Base-by-base conservation (phyloP, 768 basidiomycete species). In the Clitopilus passeckerianus region DNA sequence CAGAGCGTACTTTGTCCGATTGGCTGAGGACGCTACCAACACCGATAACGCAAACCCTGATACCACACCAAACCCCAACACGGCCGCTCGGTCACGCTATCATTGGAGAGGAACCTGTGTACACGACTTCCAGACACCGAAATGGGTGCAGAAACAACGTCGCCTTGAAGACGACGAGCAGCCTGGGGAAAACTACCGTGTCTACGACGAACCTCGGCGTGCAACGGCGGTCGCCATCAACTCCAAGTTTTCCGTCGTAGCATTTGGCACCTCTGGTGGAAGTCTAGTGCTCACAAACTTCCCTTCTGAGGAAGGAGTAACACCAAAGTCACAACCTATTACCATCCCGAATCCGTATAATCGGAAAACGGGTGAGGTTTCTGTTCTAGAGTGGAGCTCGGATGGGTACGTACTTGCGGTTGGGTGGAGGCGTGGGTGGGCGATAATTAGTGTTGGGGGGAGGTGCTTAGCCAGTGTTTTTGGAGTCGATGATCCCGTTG, bases 331-430 rank as follows among this genome's bases (percentile, higher is more conserved):
- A 1, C 84, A 90, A 67, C 74, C 72, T 18, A 72, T 93, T 53
- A 73, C 84, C 22, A 71, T 89, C n/a, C 86, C 87, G 5, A 84
- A 85, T 61, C 77, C 83, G 35, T 83, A 84, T 61, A 81, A 78
- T 61, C 77, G 76, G 50, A 77, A 80, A 7, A 82, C 78, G 5
- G 92, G 91, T 0, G 73, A 80, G 41, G 85, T 93, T 5, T 82
- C 72, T 60, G 71, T 83, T 10, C 78, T 96, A 71, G 86, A 93
- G 65, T 98, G 95, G 96, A 95, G 91, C 55, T 91, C 91, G 0
- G 97, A 99, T 72, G 96, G 96, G 1, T 95, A 95, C 72, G 93
- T 92, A 6, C 77, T 99, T 10, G 95, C 95, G 34, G 93, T 94
- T 1, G 96, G 93, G 0, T 97, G 93, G 90, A 80, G 86, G 61